Conservation (phyloP, 1,284 basidiomycete genomes). For the Meira miltonrushii region DNA sequence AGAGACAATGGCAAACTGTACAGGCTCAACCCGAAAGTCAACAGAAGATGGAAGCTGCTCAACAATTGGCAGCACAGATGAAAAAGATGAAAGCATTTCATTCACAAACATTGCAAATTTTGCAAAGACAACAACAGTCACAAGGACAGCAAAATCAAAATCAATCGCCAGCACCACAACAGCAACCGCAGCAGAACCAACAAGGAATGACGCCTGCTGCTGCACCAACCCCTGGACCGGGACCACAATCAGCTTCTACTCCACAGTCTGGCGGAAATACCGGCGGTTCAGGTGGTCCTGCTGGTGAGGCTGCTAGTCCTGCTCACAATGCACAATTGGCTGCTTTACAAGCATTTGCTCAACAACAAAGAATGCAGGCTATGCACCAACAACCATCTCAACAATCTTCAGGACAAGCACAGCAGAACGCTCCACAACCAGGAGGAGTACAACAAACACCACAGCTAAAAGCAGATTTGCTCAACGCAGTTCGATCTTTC, state of each 20-base stretch:
- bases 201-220: background rate
- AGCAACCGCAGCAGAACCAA: slow-evolving; percentile 7
- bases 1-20: slow-evolving; percentile 44
- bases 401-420: slow-evolving; percentile 7
- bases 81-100: slow-evolving; percentile 32
- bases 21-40: slow-evolving; percentile 36
- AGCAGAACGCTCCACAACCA: slow-evolving; percentile 5
- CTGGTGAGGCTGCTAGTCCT: slow-evolving; percentile 9
- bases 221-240: background rate
- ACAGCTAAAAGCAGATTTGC: slow-evolving; percentile 24
- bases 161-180: slow-evolving; percentile 5
- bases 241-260: background rate
- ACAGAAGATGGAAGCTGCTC: slow-evolving; percentile 34
- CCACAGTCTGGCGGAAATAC: slow-evolving; percentile 2
- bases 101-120: slow-evolving; percentile 17
- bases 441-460: background rate
- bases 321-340: slow-evolving; percentile 19
- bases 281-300: background rate
- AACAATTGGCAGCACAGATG: slow-evolving; percentile 38
- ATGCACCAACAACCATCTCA: slow-evolving; percentile 8
- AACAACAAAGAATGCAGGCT: slow-evolving; percentile 14
- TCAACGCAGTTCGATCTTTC: slow-evolving; percentile 38
- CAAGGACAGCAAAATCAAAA: slow-evolving; percentile 3
- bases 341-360: slow-evolving; percentile 17
- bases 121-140: slow-evolving; percentile 7